Evolutionary conservation across 2,329 filamentous ascomycete species (phyloP), one percentile per base, ranked within the genome.

Genomic region (Claviceps monticola): DNA sequence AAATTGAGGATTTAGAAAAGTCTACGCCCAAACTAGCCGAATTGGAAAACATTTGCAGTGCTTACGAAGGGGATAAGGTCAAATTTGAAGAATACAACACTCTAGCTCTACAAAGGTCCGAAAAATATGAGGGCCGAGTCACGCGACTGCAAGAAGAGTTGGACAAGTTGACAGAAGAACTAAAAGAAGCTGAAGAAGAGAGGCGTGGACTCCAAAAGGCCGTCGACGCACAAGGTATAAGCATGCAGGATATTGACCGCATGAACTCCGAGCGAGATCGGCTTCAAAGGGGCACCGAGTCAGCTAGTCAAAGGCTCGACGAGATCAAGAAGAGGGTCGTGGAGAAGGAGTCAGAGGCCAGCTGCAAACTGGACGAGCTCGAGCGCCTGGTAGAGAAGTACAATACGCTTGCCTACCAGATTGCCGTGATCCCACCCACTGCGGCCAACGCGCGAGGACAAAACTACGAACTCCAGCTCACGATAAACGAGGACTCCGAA

Each of bases 81-180:
- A 97, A 98, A 63, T 98, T 97, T 59, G 90, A 96, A 62, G 84
- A 88, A 62, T 98, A 96, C 74, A 96, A 96, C 64, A 80, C 82
- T 42, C 80, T 84, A 36, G 88, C 95, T 58, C 78, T 87, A 61
- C 82, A 84, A 55, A 88, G 91, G 61, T 86, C 90, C 0, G 86
- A 95, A 57, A 96, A 95, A 67, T 93, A 95, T 68, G 84, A 90
- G 56, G 79, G 77, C 56, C 81, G 88, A 14, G 87, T 87, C 57
- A 79, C 85, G 46, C 81, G 94, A 21, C 71, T 97, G n/a, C 84
- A 91, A 56, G 83, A 90, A 51, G 89, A 95, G 65, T 82, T 95
- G 34, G 82, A 86, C 49, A 91, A 90, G 64, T 78, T 88, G 21
- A 74, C 83, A 51, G 71, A 76, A 8, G 89, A 95, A 60, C 72